Conservation (phyloP, 2,329 filamentous ascomycete species). For the Botrytis porri region DNA sequence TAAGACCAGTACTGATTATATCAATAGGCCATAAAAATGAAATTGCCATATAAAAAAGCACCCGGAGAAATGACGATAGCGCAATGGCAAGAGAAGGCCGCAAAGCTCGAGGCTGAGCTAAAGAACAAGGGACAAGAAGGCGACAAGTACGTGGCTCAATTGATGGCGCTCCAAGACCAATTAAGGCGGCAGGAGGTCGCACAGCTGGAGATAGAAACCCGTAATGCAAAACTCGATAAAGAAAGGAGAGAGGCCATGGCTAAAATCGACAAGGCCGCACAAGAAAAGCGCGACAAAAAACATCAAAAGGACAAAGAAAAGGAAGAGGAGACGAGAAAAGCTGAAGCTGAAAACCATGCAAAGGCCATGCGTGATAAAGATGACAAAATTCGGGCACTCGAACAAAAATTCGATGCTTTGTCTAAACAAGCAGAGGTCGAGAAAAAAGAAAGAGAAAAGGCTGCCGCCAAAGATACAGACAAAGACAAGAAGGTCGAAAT, state of each 20-base stretch:
- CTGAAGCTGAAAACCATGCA: not conserved
- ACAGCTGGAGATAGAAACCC: not conserved
- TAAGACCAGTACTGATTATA: not conserved
- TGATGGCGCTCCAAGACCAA: not conserved
- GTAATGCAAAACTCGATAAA: not conserved
- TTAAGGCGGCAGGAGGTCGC: not conserved
- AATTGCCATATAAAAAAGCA: not conserved
- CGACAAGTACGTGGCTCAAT: not conserved
- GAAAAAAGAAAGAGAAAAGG: not conserved
- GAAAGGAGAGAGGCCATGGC: not conserved
- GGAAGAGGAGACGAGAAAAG: not conserved
- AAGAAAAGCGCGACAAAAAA: not conserved
- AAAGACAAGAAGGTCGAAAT: not conserved
- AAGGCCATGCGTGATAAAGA: not conserved
- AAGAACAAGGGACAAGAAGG: not conserved
- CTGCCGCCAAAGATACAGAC: not conserved
- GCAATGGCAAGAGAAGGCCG: not conserved
- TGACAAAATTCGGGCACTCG: not conserved
- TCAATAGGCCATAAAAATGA: not conserved
- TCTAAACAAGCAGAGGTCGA: not conserved
- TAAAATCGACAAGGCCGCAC: not conserved
- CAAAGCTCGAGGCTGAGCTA: not conserved
- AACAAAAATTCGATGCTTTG: not conserved
- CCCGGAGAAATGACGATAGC: not conserved
- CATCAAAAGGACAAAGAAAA: not conserved